These are phyloP conservation scores for Amanita subjunquillea DNA, from an alignment of 768 basidiomycete genomes.

Conservation along the genomic window DNA sequence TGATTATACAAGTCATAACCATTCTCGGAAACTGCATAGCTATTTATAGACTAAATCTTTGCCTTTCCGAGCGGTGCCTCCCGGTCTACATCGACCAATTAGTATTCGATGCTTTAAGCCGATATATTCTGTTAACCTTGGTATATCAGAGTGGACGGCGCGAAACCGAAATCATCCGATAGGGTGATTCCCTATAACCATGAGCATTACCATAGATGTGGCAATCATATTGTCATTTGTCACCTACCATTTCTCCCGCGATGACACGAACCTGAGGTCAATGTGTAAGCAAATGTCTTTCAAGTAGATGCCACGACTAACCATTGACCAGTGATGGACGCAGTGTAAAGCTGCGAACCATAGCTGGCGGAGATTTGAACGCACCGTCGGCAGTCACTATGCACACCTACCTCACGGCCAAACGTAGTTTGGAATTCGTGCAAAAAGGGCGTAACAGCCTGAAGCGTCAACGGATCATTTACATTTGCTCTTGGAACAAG, in stretches of 20 bases:
- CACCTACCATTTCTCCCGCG: conserved; percentile 67
- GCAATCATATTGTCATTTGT: conserved; percentile 13
- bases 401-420: conserved; percentile 58
- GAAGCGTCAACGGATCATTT: conserved; percentile 54
- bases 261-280: conserved; percentile 62
- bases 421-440: conserved; percentile 74
- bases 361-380: conserved; percentile 31
- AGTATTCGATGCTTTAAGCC: not conserved
- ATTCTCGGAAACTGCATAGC: not conserved
- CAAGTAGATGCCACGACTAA: conserved; percentile 19
- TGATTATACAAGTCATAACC: not conserved
- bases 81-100: conserved; percentile 22
- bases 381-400: not conserved
- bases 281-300: not conserved
- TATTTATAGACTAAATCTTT: conserved; percentile 33
- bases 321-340: conserved; percentile 90
- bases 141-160: conserved; percentile 74
- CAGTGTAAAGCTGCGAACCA: conserved; percentile 86
- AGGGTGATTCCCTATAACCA: conserved; percentile 47
- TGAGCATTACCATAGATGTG: conserved; percentile 5
- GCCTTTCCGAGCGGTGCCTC: conserved; percentile 55
- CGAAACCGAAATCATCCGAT: conserved; percentile 74
- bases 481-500: conserved; percentile 38
- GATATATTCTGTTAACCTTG: conserved; percentile 30
- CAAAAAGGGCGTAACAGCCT: conserved; percentile 72